These are phyloP conservation scores for Elaeagnus macrophylla DNA, from an alignment of 306 rosid genomes.

Conservation along the genomic window DNA sequence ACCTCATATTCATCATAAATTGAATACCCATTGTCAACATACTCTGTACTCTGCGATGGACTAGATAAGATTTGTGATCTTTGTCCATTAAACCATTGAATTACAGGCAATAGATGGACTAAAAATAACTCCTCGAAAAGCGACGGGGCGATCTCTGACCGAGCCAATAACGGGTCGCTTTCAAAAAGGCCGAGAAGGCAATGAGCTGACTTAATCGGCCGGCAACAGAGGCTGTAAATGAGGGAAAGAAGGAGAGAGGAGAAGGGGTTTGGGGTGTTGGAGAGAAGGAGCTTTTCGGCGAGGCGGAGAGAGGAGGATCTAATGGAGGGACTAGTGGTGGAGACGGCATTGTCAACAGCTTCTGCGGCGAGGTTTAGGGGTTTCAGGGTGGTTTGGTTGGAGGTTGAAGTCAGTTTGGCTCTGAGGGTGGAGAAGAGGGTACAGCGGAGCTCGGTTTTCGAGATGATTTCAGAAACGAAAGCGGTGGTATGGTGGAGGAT, in stretches of 20 bases:
- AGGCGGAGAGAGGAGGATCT: constrained; percentile 45
- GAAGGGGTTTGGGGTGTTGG: constrained; percentile 33
- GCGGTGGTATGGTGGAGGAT: constrained; percentile 42
- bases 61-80: constrained; percentile 40
- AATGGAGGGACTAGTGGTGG: constrained; percentile 30
- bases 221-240: constrained; percentile 37
- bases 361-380: constrained; percentile 46
- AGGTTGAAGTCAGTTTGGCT: constrained; percentile 7
- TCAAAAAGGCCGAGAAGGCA: constrained; percentile 44
- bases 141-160: constrained; percentile 59
- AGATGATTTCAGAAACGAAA: constrained; percentile 38
- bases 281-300: constrained; percentile 55
- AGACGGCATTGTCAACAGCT: constrained; percentile 47
- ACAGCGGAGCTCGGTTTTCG: constrained; percentile 43
- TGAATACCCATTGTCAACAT: constrained; percentile 27
- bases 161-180: constrained; percentile 40
- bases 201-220: constrained; percentile 34
- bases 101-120: constrained; percentile 57
- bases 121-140: constrained; percentile 60
- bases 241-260: constrained; percentile 62
- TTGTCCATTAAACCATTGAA: constrained; percentile 40
- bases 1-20: constrained; percentile 21
- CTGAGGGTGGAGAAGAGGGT: constrained; percentile 33
- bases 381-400: constrained; percentile 28
- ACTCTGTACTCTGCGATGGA: background rate